Evolutionary conservation across 2,329 filamentous ascomycete species (phyloP).

Genomic region (Septoria linicola): DNA sequence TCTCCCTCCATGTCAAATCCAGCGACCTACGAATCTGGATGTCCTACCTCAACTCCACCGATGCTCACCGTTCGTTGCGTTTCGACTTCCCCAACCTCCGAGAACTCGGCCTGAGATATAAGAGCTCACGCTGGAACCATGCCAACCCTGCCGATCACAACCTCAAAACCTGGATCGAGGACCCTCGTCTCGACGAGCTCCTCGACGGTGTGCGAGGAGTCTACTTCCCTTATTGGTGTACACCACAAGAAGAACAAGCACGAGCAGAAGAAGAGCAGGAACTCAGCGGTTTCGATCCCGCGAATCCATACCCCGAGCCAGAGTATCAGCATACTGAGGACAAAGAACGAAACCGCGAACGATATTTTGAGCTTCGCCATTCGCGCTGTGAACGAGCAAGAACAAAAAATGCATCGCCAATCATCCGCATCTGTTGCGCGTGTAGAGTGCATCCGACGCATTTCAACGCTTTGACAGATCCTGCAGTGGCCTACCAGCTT

Average conservation of each 20-base stretch:
- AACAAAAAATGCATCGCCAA: slow-evolving; percentile 19
- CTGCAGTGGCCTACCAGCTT: slow-evolving; percentile 5
- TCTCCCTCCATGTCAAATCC: slow-evolving; percentile 37
- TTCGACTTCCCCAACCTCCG: slow-evolving; percentile 37
- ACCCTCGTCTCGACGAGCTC: slow-evolving; percentile 33
- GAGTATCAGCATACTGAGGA: background rate
- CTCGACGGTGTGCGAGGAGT: slow-evolving; percentile 33
- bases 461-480: slow-evolving; percentile 30
- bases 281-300: slow-evolving; percentile 5
- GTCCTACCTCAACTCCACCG: slow-evolving; percentile 37
- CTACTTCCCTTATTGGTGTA: slow-evolving; percentile 26
- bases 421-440: slow-evolving; percentile 33
- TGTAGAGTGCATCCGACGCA: slow-evolving; percentile 34
- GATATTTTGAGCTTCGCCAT: slow-evolving; percentile 9
- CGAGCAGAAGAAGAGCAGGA: slow-evolving; percentile 18
- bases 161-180: slow-evolving; percentile 33
- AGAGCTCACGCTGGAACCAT: slow-evolving; percentile 37
- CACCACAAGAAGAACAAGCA: slow-evolving; percentile 13
- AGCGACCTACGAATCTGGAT: slow-evolving; percentile 41
- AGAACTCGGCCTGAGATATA: slow-evolving; percentile 35
- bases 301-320: slow-evolving; percentile 2
- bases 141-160: slow-evolving; percentile 30
- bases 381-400: slow-evolving; percentile 1
- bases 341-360: background rate
- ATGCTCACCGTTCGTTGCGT: slow-evolving; percentile 33